Conservation (phyloP, 192 early-diverging fungal genomes). For the Coemansia sp. region DNA sequence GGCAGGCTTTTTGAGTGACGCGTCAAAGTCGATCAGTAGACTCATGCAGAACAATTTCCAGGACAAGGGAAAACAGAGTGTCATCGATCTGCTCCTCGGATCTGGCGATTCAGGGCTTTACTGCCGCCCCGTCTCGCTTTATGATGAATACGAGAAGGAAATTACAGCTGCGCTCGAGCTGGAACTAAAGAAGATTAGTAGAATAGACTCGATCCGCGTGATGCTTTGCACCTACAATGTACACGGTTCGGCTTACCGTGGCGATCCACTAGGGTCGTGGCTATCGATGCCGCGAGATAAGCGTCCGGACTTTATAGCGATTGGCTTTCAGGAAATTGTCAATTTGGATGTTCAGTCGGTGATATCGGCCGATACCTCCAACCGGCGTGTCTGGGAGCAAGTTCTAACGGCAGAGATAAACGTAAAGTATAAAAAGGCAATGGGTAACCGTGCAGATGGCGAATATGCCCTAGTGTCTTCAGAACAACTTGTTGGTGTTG, state of each 20-base stretch:
- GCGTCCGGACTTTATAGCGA: conserved; percentile 76
- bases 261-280: conserved; percentile 59
- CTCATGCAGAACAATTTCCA: conserved; percentile 96
- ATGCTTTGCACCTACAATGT: conserved; percentile 91
- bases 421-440: conserved; percentile 22
- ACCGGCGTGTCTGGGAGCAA: conserved; percentile 54
- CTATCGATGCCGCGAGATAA: conserved; percentile 33
- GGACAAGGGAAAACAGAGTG: conserved; percentile 91
- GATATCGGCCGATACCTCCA: conserved; percentile 63
- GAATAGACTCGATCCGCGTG: conserved; percentile 58
- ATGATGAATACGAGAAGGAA: conserved; percentile 42
- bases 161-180: conserved; percentile 27
- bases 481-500: conserved; percentile 87
- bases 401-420: conserved; percentile 43
- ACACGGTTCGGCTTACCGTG: conserved; percentile 73
- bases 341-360: conserved; percentile 76
- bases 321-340: conserved; percentile 98
- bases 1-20: conserved; percentile 82
- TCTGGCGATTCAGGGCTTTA: conserved; percentile 39
- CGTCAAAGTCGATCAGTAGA: conserved; percentile 88
- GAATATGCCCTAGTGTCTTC: conserved; percentile 83
- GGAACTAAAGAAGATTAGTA: conserved; percentile 35
- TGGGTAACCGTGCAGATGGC: conserved; percentile 22
- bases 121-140: conserved; percentile 35
- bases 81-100: conserved; percentile 86